Evolutionary conservation across 768 basidiomycete species (phyloP).

Genomic region (Suillus americanus): DNA sequence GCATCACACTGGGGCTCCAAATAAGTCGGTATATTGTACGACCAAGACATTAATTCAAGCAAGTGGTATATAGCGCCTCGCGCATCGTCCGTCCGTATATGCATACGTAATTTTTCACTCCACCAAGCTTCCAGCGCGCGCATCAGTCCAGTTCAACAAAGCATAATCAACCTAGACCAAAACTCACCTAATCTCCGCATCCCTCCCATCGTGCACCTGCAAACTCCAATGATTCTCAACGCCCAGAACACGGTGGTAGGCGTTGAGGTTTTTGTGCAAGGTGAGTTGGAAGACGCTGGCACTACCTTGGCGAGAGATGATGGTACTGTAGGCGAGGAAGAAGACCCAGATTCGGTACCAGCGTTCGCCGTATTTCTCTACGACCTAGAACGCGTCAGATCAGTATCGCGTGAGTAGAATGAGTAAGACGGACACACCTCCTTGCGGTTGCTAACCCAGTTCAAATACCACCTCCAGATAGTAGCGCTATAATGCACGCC

Average conservation of each 20-base stretch:
- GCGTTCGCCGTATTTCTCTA: background rate
- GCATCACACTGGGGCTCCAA: background rate
- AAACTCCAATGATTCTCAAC: constrained; percentile 81
- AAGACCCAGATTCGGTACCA: constrained; percentile 97
- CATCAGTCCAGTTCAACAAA: background rate
- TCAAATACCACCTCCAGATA: constrained; percentile 90
- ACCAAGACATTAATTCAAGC: background rate
- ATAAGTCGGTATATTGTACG: constrained; percentile 2
- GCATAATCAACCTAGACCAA: background rate
- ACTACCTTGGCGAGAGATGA: constrained; percentile 83
- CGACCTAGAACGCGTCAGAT: constrained; percentile 18
- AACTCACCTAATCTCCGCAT: constrained; percentile 4
- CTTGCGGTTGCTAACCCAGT: constrained; percentile 94
- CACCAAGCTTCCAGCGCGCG: background rate
- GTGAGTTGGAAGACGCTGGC: constrained; percentile 97
- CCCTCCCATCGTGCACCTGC: constrained; percentile 46
- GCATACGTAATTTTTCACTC: background rate
- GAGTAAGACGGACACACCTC: constrained; percentile 40
- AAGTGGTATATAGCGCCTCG: constrained; percentile 1
- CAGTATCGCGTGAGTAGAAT: background rate
- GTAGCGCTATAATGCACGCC: constrained; percentile 98
- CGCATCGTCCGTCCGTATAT: background rate
- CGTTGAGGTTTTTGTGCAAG: constrained; percentile 97
- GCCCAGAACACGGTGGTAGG: constrained; percentile 87
- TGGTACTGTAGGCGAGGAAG: constrained; percentile 94